Conservation (phyloP, 2,329 filamentous ascomycete species). For the Pseudocercospora fuligena region DNA sequence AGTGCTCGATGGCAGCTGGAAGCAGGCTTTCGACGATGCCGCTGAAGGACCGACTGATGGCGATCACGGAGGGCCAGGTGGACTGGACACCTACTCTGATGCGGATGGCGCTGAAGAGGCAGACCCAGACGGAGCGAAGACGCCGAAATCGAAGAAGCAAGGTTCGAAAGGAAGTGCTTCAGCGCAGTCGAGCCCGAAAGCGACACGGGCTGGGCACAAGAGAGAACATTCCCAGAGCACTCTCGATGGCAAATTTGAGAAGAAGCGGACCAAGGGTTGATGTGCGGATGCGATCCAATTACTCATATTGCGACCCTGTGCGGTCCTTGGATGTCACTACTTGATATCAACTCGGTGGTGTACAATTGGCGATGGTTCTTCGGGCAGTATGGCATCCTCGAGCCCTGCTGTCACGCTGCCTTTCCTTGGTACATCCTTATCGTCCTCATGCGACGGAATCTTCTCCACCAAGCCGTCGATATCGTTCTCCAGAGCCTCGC, state of each 20-base stretch:
- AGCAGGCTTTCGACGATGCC: conserved; percentile 52
- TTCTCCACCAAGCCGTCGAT: conserved; percentile 16
- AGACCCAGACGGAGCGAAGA: conserved; percentile 21
- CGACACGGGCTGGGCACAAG: conserved; percentile 35
- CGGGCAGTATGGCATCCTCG: conserved; percentile 14
- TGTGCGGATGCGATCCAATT: background rate
- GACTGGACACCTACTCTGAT: conserved; percentile 38
- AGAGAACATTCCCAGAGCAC: conserved; percentile 41
- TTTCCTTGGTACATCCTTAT: conserved; percentile 2
- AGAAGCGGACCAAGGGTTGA: conserved; percentile 34
- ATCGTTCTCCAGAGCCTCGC: conserved; percentile 17
- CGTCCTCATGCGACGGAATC: conserved; percentile 6
- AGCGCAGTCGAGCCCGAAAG: conserved; percentile 16
- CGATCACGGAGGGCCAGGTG: conserved; percentile 42
- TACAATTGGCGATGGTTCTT: conserved; percentile 1
- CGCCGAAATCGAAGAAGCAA: conserved; percentile 16
- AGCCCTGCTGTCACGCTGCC: conserved; percentile 16
- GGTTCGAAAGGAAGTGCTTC: conserved; percentile 19
- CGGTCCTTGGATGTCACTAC: background rate
- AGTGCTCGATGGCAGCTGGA: conserved; percentile 66
- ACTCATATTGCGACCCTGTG: background rate
- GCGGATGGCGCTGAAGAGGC: conserved; percentile 35
- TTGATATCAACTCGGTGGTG: background rate
- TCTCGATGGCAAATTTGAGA: conserved; percentile 39
- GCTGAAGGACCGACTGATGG: conserved; percentile 53